Base-by-base conservation (phyloP, 2,329 filamentous ascomycete species). In the Ophiostoma angusticollis region DNA sequence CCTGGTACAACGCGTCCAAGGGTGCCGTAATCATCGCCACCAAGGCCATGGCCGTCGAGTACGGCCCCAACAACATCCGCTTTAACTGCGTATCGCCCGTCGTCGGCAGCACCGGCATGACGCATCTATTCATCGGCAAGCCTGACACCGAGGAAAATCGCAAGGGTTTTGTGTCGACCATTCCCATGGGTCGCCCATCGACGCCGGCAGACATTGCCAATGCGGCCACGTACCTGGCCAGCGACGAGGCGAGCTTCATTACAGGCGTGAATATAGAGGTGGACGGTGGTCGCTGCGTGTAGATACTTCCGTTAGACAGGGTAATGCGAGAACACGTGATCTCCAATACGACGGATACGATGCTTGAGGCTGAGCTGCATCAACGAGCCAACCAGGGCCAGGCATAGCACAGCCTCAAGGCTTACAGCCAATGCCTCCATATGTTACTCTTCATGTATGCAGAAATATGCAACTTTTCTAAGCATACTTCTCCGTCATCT, bases 21-120 rank as follows among this genome's bases (percentile, higher is more conserved):
- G 76, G 71, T 0, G 78, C 78, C 1, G 70, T 79, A 9, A 68
- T 69, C 48, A 79, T 70, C 35, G 73, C 72, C 28, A 66, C 63
- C 1, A 70, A 70, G 55, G 53, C 58, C 2, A 56, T 87, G 47
- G 82, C 80, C 1, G 75, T 80, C 1, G 81, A 86, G 55, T 86
- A 80, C 49, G 82, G 76, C 0, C 68, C 73, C 0, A 70, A 81
- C 39, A 69, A 82, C 47, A 83, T 87, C 46, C 71, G 80, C 0
- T 78, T 86, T 50, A 84, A 84, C 46, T 69, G 72, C 2, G 73
- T 86, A 12, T 81, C 76, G 33, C 80, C 80, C 0, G 67, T 84
- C 0, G 63, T 84, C 1, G 77, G 73, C 2, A 72, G 67, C 13
- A 85, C 80, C 0, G 76, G 73, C 19, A 60, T 58, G 52, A 64